A percentile compares a stretch with the other conserved stretches of the same genome.
Conservation (phyloP, 176 grass and related monocot genomes). For the Hyparrhenia diplandra region DNA sequence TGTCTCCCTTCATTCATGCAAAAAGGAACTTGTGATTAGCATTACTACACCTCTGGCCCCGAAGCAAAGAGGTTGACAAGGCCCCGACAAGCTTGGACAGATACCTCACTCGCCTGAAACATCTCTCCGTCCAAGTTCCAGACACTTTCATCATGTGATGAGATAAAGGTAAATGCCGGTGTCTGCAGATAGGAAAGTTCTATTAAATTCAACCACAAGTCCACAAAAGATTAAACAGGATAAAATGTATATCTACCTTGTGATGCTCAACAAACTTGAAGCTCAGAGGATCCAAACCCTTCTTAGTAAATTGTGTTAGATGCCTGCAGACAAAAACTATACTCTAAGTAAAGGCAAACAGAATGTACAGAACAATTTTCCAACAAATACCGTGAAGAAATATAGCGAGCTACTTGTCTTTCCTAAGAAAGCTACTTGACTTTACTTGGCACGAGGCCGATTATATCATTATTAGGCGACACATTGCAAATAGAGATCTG, state of each 20-base stretch:
- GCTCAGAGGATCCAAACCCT: conserved; percentile 66
- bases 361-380: neutral
- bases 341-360: neutral
- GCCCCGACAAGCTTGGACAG: conserved; percentile 70
- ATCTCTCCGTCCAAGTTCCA: conserved; percentile 95
- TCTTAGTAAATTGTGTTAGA: conserved; percentile 81
- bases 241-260: conserved; percentile 45
- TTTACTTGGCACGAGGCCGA: neutral
- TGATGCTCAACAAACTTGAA: conserved; percentile 91
- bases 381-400: neutral
- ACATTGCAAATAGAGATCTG: neutral
- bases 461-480: neutral
- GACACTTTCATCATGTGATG: conserved; percentile 63
- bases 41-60: conserved; percentile 71
- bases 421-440: neutral
- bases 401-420: neutral
- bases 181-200: conserved; percentile 47
- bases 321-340: conserved; percentile 59
- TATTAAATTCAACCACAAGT: neutral
- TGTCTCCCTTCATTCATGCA: neutral
- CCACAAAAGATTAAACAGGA: neutral
- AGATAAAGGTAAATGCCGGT: conserved; percentile 67
- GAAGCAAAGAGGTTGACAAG: conserved; percentile 83
- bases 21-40: neutral
- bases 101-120: conserved; percentile 70